A percentile compares a stretch with the other conserved stretches of the same genome.
phyloP scores from a whole-genome alignment of 2,329 filamentous ascomycete species.

The Paramyrothecium sp. region DNA sequence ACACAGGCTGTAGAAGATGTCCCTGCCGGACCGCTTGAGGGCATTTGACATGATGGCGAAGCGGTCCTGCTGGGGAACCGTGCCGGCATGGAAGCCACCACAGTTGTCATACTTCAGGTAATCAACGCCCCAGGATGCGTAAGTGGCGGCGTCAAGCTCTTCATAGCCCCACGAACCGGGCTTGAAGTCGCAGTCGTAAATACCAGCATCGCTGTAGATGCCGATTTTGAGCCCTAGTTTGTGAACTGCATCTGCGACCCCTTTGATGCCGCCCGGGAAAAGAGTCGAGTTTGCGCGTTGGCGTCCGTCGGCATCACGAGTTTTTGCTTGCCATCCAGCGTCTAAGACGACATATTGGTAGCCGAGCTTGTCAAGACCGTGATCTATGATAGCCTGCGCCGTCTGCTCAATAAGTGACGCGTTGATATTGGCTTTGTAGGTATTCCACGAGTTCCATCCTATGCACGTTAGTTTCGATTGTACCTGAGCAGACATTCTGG shows the following conservation, averaged over 20 bases:
- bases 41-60: conserved; percentile 26
- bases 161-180: conserved; percentile 51
- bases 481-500: too few species aligned
- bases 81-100: not conserved
- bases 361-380: not conserved
- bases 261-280: conserved; percentile 34
- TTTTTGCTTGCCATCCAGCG: not conserved
- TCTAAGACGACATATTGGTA: not conserved
- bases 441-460: not conserved
- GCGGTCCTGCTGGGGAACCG: not conserved
- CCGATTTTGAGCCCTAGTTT: conserved; percentile 33
- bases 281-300: conserved; percentile 28
- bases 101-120: conserved; percentile 55
- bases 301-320: conserved; percentile 16
- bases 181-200: conserved; percentile 3
- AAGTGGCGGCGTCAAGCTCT: conserved; percentile 48
- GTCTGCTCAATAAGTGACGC: not conserved
- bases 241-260: conserved; percentile 31
- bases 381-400: not conserved
- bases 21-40: conserved; percentile 25
- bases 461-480: not conserved
- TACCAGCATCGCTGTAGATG: conserved; percentile 41
- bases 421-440: not conserved
- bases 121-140: conserved; percentile 51
- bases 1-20: conserved; percentile 30